These are phyloP conservation scores for Fusarium euwallaceae DNA, from an alignment of 2,329 filamentous ascomycete genomes.

Conservation along the genomic window DNA sequence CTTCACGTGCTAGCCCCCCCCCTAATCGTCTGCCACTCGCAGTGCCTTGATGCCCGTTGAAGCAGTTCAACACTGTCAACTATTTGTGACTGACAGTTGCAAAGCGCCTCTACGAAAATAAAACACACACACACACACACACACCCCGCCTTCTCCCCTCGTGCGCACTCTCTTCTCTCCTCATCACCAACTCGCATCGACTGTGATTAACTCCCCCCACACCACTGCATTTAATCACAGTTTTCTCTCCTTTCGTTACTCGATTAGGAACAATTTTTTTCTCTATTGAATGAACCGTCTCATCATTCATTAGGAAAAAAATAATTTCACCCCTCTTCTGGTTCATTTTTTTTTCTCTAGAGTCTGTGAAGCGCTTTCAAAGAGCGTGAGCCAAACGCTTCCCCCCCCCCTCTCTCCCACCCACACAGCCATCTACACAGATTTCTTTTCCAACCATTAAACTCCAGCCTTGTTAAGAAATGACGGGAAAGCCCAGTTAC, in stretches of 20 bases:
- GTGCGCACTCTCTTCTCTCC: neutral
- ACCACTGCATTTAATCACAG: neutral
- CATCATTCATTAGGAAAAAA: neutral
- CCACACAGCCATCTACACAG: neutral
- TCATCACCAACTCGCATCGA: neutral
- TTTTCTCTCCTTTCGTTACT: neutral
- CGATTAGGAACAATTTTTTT: neutral
- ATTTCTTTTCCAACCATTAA: neutral
- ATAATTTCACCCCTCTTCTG: neutral
- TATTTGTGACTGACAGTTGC: neutral
- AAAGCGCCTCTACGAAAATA: neutral
- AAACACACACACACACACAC: neutral
- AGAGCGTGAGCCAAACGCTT: neutral
- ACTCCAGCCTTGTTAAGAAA: neutral
- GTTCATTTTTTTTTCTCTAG: neutral
- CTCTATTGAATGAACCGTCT: neutral
- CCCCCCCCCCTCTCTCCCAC: neutral
- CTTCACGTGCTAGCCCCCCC: neutral
- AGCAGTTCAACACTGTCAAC: neutral
- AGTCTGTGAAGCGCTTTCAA: neutral
- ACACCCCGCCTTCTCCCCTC: neutral
- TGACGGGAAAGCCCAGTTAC: conserved; percentile 51
- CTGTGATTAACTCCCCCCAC: neutral
- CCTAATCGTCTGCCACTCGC: conserved; percentile 13
- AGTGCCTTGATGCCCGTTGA: neutral